Evolutionary conservation across 208 protist species (phyloP).

Genomic region (Leishmania amazonensis): DNA sequence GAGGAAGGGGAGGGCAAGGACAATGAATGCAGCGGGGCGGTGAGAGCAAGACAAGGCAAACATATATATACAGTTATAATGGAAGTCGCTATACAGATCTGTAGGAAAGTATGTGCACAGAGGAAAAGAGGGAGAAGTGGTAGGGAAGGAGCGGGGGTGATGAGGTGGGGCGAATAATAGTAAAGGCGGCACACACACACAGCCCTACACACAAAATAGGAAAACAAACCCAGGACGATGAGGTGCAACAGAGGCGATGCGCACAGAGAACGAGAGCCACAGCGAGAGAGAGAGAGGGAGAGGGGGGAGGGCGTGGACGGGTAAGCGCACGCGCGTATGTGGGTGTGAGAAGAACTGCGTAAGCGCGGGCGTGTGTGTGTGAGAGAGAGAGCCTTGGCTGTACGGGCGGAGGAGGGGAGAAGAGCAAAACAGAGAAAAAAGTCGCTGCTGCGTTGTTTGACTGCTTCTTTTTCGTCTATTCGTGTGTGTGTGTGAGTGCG

Average conservation of each 20-base stretch:
- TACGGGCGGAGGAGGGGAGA: background rate
- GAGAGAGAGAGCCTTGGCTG: background rate
- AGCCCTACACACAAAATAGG: background rate
- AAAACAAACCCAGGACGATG: background rate
- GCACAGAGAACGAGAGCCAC: background rate
- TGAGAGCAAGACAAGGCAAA: background rate
- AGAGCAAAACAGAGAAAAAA: slow-evolving; percentile 13
- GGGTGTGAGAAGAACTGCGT: background rate
- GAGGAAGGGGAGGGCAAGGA: background rate
- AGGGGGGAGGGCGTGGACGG: background rate
- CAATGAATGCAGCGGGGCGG: background rate
- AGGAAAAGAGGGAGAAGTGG: background rate
- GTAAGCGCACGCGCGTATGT: background rate
- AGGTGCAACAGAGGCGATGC: background rate
- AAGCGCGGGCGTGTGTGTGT: background rate
- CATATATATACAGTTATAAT: background rate
- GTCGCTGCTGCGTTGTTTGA: background rate
- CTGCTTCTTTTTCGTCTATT: background rate
- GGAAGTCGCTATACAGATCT: background rate
- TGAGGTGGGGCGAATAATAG: background rate
- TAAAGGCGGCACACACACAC: background rate
- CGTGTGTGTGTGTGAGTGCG: no score
- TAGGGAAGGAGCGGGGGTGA: no score
- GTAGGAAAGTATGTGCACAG: background rate
- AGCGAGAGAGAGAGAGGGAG: background rate